phyloP scores from a whole-genome alignment of 768 basidiomycete species.

The Rhodotorula babjevae region DNA sequence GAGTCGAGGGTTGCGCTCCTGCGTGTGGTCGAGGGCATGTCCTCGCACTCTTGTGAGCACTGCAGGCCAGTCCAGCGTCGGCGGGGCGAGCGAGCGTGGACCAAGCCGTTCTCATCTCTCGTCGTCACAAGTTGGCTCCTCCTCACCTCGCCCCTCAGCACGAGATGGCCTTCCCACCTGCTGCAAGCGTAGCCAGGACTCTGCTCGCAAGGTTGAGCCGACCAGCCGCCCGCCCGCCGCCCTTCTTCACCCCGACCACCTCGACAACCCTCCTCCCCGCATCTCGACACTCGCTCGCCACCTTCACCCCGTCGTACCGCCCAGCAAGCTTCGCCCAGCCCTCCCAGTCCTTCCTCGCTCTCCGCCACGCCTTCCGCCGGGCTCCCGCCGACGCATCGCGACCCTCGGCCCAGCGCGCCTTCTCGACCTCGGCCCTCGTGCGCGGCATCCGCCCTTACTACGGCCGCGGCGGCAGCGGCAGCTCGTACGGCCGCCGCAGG shows the following conservation, averaged over 20 bases:
- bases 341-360: background rate
- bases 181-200: too few species aligned
- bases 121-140: background rate
- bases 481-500: background rate
- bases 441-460: background rate
- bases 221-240: background rate
- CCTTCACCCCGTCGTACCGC: background rate
- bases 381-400: accelerated
- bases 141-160: background rate
- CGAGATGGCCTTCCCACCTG: background rate
- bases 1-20: background rate
- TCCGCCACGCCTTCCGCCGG: background rate
- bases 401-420: background rate
- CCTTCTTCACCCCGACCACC: background rate
- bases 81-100: background rate
- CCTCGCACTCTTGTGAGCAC: background rate
- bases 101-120: background rate
- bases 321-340: background rate
- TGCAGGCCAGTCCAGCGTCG: too few species aligned
- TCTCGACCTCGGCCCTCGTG: background rate
- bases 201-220: background rate
- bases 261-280: background rate
- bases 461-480: background rate
- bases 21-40: background rate
- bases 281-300: background rate